phyloP scores from a whole-genome alignment of 306 rosid genomes.

The Pueraria montana region DNA sequence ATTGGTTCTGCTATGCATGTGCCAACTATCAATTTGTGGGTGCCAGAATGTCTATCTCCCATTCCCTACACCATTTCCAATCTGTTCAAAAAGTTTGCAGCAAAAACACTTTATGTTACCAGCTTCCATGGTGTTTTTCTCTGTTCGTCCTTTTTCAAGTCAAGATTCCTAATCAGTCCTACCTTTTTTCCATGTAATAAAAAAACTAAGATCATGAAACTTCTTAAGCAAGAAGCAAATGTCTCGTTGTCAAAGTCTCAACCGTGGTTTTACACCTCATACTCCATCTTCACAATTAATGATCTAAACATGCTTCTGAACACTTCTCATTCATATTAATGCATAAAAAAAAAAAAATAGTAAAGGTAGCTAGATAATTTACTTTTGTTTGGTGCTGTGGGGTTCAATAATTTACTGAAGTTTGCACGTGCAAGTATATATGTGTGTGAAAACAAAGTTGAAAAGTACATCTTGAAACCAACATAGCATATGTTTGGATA shows the following conservation, averaged over 20 bases:
- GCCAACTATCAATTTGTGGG: conserved; percentile 40
- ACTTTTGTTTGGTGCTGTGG: background rate
- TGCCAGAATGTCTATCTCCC: conserved; percentile 43
- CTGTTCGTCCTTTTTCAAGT: conserved; percentile 39
- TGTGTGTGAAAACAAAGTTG: background rate
- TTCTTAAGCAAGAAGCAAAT: conserved; percentile 43
- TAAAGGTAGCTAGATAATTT: background rate
- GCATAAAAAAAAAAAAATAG: background rate
- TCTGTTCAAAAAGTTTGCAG: conserved; percentile 40
- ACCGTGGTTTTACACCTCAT: background rate
- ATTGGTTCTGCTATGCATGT: conserved; percentile 53
- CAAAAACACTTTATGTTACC: conserved; percentile 38
- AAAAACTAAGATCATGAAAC: conserved; percentile 22
- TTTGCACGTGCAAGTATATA: background rate
- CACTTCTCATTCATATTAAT: background rate
- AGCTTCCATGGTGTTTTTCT: conserved; percentile 45
- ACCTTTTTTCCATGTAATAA: background rate
- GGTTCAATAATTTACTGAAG: background rate
- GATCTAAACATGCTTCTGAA: background rate
- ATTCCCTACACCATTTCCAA: conserved; percentile 37
- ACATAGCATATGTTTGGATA: no score
- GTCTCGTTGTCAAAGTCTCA: background rate
- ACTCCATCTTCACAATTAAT: background rate
- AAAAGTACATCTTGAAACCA: background rate
- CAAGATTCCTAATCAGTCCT: conserved; percentile 41